Evolutionary conservation across 179 eudicot species (phyloP).

Genomic region (Spinacia oleracea): DNA sequence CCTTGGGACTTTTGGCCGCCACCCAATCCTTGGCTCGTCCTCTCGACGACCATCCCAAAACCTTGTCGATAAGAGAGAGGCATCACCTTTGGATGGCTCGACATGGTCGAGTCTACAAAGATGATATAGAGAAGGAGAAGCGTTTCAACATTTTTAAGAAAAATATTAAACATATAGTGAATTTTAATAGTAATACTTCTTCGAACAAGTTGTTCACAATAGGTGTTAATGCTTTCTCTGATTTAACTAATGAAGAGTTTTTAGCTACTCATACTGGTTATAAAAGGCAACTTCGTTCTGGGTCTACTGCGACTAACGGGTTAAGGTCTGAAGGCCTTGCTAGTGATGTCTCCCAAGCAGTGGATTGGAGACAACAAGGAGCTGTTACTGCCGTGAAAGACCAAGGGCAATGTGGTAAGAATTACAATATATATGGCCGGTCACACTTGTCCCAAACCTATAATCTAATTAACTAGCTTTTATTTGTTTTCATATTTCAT

Average conservation of each 20-base stretch:
- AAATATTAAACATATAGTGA: conserved; percentile 35
- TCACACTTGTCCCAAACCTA: no score
- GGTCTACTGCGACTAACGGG: not conserved
- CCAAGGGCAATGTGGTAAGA: conserved; percentile 46
- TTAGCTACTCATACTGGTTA: conserved; percentile 34
- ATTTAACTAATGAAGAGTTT: conserved; percentile 40
- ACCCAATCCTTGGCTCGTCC: conserved; percentile 11
- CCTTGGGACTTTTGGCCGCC: not conserved
- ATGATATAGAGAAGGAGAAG: conserved; percentile 25
- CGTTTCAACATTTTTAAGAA: conserved; percentile 28
- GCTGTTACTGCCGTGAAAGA: conserved; percentile 27
- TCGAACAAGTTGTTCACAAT: conserved; percentile 16
- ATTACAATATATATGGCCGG: no score
- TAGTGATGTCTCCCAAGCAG: not conserved
- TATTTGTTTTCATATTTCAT: no score
- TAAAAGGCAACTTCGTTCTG: not conserved
- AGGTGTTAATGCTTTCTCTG: conserved; percentile 23
- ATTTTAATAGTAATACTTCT: conserved; percentile 19
- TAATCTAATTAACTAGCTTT: no score
- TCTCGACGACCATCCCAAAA: not conserved
- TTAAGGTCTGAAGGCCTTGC: not conserved
- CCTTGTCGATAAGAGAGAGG: conserved; percentile 11
- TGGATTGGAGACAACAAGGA: conserved; percentile 44
- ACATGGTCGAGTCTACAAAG: conserved; percentile 28
- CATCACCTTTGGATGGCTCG: conserved; percentile 40